Evolutionary conservation across 306 rosid genomes (phyloP), one percentile per base, ranked within the genome.

Genomic region (Oxytropis ochrocephala): DNA sequence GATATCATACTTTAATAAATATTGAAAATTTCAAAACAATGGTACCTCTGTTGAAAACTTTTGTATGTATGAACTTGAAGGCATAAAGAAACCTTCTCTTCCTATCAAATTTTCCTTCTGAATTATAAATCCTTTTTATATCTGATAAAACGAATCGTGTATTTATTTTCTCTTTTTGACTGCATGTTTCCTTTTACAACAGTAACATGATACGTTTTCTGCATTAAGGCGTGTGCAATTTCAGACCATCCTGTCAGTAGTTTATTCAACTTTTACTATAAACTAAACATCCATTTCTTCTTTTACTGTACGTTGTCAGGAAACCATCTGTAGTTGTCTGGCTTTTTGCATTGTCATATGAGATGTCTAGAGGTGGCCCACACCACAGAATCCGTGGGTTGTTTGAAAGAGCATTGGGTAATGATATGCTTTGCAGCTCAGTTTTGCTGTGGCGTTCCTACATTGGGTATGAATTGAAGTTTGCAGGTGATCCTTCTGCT

Each of bases 381-480:
- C 85, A 71, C 44, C 87, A 88, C 74, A 82, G 97, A 85, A 88
- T 90, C 82, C 94, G 90, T 66, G 85, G 97, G 30, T 75, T 94
- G 81, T 94, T 94, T 17, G 98, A 94, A 72, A 86, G 82, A 79
- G 97, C 96, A 58, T 59, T 94, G 85, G 80, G 84, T 75, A 69
- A 78, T 60, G 90, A 88, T 30, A 64, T 24, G 44, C 73, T 82
- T 50, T 84, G 84, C 67, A 78, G 78, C 72, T 94, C 98, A 18
- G 96, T 88, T 74, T 43, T 94, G 12, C 85, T 94, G 36, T 94
- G 98, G 98, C 94, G 97, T 16, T 90, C 77, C 80, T 94, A 94
- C 81, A 78, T 94, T 64, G 81, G 78, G 8, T 94, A 82, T 64
- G 97, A 94, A 78, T 74, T 82, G 67, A 78, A 81, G 64, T 59